phyloP scores from a whole-genome alignment of 345 rosid genomes.

The Bruguiera gymnorhiza region DNA sequence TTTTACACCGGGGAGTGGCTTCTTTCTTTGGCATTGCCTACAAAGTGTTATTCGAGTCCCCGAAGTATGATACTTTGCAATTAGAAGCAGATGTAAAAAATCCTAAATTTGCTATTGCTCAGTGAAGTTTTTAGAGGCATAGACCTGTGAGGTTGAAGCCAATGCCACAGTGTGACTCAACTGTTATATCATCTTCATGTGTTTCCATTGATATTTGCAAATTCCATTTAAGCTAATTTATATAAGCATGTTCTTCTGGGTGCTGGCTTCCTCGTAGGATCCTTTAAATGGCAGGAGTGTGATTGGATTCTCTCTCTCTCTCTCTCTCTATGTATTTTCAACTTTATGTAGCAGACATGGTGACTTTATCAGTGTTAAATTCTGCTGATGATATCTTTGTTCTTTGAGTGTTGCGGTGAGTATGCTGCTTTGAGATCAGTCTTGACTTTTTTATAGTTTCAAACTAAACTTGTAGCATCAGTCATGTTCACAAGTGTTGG shows the following conservation, averaged over 20 bases:
- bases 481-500: too few species aligned
- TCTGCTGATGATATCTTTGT: too few species aligned
- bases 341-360: not conserved
- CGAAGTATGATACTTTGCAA: not conserved
- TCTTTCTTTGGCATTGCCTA: not conserved
- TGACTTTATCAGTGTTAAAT: too few species aligned
- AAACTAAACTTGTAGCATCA: too few species aligned
- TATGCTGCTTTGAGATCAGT: too few species aligned
- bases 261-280: not conserved
- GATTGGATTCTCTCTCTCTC: not conserved
- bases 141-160: not conserved
- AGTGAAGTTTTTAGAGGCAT: not conserved
- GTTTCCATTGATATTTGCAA: not conserved
- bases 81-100: conserved; percentile 8
- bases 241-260: not conserved
- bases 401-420: too few species aligned
- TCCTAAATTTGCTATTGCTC: not conserved
- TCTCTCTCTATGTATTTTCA: too few species aligned
- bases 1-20: not conserved
- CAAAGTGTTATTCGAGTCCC: conserved; percentile 5
- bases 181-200: not conserved
- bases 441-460: too few species aligned
- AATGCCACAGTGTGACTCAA: not conserved
- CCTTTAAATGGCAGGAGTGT: not conserved
- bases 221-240: not conserved